Evolutionary conservation across 345 rosid species (phyloP), one percentile per base, ranked within the genome.

Genomic region (Ceriops decandra): DNA sequence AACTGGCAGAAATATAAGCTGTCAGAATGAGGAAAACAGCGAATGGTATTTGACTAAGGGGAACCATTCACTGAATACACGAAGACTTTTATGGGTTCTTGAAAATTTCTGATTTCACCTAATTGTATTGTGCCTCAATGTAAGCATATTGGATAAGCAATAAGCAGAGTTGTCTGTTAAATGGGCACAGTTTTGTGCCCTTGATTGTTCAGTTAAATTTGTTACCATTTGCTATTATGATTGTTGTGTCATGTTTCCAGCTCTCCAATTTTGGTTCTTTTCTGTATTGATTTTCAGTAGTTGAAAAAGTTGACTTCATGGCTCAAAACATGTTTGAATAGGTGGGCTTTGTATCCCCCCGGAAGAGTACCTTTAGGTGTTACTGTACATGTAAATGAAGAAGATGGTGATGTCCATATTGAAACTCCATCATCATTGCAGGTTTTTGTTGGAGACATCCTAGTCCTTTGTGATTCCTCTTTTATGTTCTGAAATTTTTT

Each of bases 341-440:
- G 98, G 86, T 91, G 98, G 98, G 98, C 98, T 42, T 72, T 93
- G 74, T 93, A 93, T 83, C 98, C 98, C 83, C 98, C 98, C 38
- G 98, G 98, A 77, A 86, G 79, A 85, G 98, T 93, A 33, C 98
- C 97, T 72, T 66, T 89, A 58, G 98, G 98, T 76, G 97, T 93
- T 69, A 93, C 96, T 38, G 97, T 93, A 62, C 97, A 89, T 83
- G 96, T 90, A 53, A 90, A 87, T 80, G 98, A 93, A 57, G 96
- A 87, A 57, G 96, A 93, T 61, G 98, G 98, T 61, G 98, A 93
- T 82, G 91, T 93, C 74, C 83, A 87, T 80, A 81, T 93, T 59
- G 96, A 89, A 52, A 85, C 88, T 57, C 98, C 96, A 62, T 80
- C 98, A 68, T 93, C 97, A 54, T 84, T 93, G 77, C 96, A 93